Conservation (phyloP, 2,329 filamentous ascomycete species). For the Biscogniauxia marginata region DNA sequence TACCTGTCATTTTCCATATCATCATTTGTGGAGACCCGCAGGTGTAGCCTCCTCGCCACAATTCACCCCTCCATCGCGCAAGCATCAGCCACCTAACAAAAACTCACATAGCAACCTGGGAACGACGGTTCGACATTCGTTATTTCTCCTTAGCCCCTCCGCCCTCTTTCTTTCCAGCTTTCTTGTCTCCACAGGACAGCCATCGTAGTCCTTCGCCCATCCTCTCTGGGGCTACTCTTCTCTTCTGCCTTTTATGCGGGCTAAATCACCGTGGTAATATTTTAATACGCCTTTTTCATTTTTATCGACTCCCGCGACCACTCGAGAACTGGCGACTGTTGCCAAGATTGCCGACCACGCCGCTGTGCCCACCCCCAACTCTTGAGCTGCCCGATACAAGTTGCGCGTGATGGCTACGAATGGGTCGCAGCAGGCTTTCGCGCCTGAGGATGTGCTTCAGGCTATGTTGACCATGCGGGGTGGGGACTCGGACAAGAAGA, state of each 20-base stretch:
- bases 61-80: neutral
- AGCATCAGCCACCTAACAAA: neutral
- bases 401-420: conserved; percentile 62
- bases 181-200: neutral
- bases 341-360: conserved; percentile 9
- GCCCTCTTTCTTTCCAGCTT: neutral
- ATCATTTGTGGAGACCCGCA: too few species aligned
- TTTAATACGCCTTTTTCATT: conserved; percentile 5
- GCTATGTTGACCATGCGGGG: conserved; percentile 92
- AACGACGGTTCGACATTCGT: neutral
- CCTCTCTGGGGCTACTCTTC: neutral
- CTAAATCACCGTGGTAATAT: neutral
- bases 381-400: conserved; percentile 21
- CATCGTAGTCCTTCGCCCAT: neutral
- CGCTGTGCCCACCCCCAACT: conserved; percentile 27
- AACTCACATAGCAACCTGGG: neutral
- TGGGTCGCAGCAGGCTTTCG: conserved; percentile 68
- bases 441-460: conserved; percentile 72
- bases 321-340: conserved; percentile 18
- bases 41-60: neutral
- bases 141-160: neutral
- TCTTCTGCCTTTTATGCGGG: neutral
- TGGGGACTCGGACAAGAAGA: conserved; percentile 78
- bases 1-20: too few species aligned
- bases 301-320: conserved; percentile 9